Base-by-base conservation (phyloP, 805 yeast species). In the Saccharomycopsis oosterbeekiorum region DNA sequence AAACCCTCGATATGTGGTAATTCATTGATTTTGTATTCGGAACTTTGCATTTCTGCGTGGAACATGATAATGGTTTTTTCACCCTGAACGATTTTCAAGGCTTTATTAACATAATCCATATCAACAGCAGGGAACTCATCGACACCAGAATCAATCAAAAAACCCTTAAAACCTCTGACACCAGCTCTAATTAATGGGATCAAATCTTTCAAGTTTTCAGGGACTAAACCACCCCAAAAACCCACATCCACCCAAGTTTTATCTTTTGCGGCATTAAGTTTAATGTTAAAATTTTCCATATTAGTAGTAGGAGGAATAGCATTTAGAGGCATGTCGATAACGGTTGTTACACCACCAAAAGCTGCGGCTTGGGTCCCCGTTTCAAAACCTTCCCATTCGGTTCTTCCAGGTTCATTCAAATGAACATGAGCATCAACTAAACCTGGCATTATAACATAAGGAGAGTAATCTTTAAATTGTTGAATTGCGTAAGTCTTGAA, bases 301-400 rank as follows among this genome's bases (percentile, higher is more conserved):
- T 87, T 89, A 0, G 97, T 93, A 0, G 97, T 92, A 37, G 98
- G 97, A 0, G 98, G 98, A 56, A 92, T 85, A 2, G 97, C 97
- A 73, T 92, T 92, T 70, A 92, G 76, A 0, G 98, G 98, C 98
- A 92, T 92, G 71, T 92, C 98, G 19, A 92, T 81, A 19, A 92
- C 96, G 0, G 97, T 91, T 26, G 98, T 92, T 57, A 92, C 97
- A 62, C 98, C 98, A 17, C 98, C 98, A 12, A 92, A 80, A 0
- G 96, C 96, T 0, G 97, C 97, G 1, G 97, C 88, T 70, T 86
- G 85, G 0, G 98, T 92, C 0, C 98, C 98, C 0, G 96, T 87
- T n/a, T 85, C 96, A 71, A 93, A 92, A 1, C 98, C 98, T 73
- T 92, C 98, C 98, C 98, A 92, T 65, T 91, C 97, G 0, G 97